Evolutionary conservation across 1,284 basidiomycete species (phyloP), one percentile per base, ranked within the genome.

Genomic region (Rhodotorula sp.): DNA sequence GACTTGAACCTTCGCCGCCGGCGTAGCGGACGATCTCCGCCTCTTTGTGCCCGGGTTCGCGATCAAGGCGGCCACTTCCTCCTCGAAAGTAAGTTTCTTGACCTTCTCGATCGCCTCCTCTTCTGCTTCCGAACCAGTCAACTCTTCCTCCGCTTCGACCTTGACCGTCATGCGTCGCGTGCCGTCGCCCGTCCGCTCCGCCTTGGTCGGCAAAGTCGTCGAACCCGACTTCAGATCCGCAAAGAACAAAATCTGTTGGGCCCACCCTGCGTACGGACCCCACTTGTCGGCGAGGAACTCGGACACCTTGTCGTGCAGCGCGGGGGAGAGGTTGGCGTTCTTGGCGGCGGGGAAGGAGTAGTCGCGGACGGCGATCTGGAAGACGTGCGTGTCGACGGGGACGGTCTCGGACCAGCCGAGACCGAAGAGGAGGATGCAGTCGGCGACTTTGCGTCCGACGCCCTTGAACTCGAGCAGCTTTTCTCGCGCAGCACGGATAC

Each of bases 341-440:
- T 72, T 38, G 81, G 83, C n/a, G 79, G 79, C 6, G 81, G 80
- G 88, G 65, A 94, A 82, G 0, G 87, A 86, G 72, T 95, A 95
- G 79, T 94, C 85, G 75, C 92, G 91, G 23, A 87, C 83, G 10
- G 91, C 93, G 70, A 95, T 93, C 77, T 76, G 76, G 74, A 90
- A 85, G 21, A 97, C 90, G 79, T 97, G 94, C 0, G 93, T 95
- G 79, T 97, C 94, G 60, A 97, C 90, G 3, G 95, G 95, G 18
- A 97, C 87, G 15, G 93, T 87, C 70, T 91, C 89, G 75, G 83
- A 90, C 85, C 97, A 93, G 81, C 97, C 92, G 67, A 98, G 81
- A 76, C 92, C 93, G 91, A 99, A 98, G 34, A 99, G 84, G 65
- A 97, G 83, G 48, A 99, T 85, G 79, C 97, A 99, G 79, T 98